A percentile compares a stretch with the other conserved stretches of the same genome.
phyloP scores from a whole-genome alignment of 2,329 filamentous ascomycete genomes.

The Epichloe festucae region DNA sequence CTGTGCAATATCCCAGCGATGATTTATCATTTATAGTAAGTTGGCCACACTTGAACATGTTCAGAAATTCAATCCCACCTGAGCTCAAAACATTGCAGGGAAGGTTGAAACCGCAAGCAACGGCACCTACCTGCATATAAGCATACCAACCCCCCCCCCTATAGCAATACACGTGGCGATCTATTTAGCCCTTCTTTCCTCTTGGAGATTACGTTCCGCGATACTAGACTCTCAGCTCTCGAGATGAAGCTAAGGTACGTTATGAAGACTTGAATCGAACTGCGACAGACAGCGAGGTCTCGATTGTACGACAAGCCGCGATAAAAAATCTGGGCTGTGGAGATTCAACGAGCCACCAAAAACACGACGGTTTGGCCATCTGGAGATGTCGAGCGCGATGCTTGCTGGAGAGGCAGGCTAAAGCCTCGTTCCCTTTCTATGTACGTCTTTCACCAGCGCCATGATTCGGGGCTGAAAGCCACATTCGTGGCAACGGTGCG shows the following conservation, averaged over 20 bases:
- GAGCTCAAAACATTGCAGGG: neutral
- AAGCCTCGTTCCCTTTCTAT: too few species aligned
- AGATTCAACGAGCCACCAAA: slow-evolving; percentile 55
- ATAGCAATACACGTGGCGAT: neutral
- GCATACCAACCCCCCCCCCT: neutral
- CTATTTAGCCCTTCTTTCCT: slow-evolving; percentile 50
- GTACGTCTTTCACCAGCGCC: neutral
- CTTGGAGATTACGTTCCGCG: slow-evolving; percentile 61
- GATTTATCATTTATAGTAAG: too few species aligned
- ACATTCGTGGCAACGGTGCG: neutral
- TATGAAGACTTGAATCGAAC: slow-evolving; percentile 70
- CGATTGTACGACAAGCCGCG: slow-evolving; percentile 52
- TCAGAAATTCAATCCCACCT: too few species aligned
- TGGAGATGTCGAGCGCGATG: neutral
- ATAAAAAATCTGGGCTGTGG: slow-evolving; percentile 58
- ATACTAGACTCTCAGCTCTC: slow-evolving; percentile 54
- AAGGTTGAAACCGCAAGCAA: neutral
- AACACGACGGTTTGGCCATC: slow-evolving; percentile 38
- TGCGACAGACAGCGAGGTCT: slow-evolving; percentile 46
- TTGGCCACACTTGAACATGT: too few species aligned
- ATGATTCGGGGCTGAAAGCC: neutral
- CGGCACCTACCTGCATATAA: neutral
- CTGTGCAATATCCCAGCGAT: too few species aligned
- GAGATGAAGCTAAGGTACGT: slow-evolving; percentile 52
- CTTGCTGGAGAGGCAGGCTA: too few species aligned